Base-by-base conservation (phyloP, 2,329 filamentous ascomycete species). In the Aspergillus niger region DNA sequence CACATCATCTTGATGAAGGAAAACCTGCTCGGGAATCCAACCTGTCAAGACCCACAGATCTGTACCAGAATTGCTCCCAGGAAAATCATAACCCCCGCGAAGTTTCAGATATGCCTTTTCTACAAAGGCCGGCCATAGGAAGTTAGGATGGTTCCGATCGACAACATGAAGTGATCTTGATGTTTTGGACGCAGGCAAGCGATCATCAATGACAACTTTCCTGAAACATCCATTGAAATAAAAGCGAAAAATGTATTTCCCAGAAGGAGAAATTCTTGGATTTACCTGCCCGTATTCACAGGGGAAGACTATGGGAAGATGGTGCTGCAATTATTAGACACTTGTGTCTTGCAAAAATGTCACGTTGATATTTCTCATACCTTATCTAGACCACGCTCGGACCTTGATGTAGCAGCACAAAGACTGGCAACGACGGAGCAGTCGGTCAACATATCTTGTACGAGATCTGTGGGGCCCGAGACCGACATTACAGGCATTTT, bases 101-200 rank as follows among this genome's bases (percentile, higher is more conserved):
- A 98, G 87, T 79, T 98, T 99, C 1, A 99, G 81, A 68, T 99
- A 99, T 0, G 95, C 95, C 73, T 99, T 99, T 74, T 99, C 95
- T 15, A 98, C 80, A 4, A 99, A 82, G 2, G 94, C 92, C 5
- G 95, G 95, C 92, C 94, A 98, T 13, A 98, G 78, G 13, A 96
- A 81, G n/a, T 80, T 82, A 3, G 91, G 89, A 65, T 97, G 92
- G 44, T 88, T 88, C 38, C 92, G 86, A 69, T 98, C 94, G 49
- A 96, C 85, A 8, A 98, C 93, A 74, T 96, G 92, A 3, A 99
- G 84, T 5, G 90, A 87, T 30, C 92, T 86, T 41, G 86, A 82
- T 15, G 87, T 91, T 55, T 84, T 89, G 8, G 77, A 77, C 0
- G 93, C 95, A 0, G 95, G 95, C 15, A 99, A 83, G 20, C 90